Evolutionary conservation across 1,284 basidiomycete genomes (phyloP).

Genomic region (Erythrobasidium hasegawianum): DNA sequence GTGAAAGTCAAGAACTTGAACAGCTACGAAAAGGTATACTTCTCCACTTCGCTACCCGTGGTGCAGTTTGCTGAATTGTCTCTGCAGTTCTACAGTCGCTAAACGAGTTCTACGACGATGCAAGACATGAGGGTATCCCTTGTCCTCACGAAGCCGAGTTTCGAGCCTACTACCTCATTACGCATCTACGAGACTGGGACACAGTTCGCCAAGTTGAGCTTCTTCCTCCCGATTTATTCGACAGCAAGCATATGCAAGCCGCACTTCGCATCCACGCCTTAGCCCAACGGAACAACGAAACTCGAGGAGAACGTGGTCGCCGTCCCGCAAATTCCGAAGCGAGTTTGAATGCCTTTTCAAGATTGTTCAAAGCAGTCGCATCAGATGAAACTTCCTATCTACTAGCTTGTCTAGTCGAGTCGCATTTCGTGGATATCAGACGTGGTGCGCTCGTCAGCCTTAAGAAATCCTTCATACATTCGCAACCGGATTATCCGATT

Average conservation of each 20-base stretch:
- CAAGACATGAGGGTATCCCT: slow-evolving; percentile 58
- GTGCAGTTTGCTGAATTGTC: not conserved
- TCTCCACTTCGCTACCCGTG: not conserved
- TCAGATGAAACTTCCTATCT: slow-evolving; percentile 52
- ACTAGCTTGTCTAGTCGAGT: slow-evolving; percentile 55
- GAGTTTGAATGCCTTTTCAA: slow-evolving; percentile 59
- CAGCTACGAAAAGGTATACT: slow-evolving; percentile 76
- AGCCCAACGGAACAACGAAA: slow-evolving; percentile 71
- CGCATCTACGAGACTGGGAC: slow-evolving; percentile 81
- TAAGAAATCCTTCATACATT: slow-evolving; percentile 51
- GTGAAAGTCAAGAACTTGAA: slow-evolving; percentile 73
- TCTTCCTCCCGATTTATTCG: slow-evolving; percentile 68
- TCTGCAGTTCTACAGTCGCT: slow-evolving; percentile 76
- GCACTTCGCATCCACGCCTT: slow-evolving; percentile 74
- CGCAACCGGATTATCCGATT: slow-evolving; percentile 48
- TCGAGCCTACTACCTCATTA: slow-evolving; percentile 87
- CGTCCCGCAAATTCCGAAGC: slow-evolving; percentile 53
- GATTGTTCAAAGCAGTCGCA: slow-evolving; percentile 54
- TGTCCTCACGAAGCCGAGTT: slow-evolving; percentile 84
- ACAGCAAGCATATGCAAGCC: slow-evolving; percentile 71
- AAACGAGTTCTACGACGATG: slow-evolving; percentile 88
- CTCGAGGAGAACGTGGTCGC: slow-evolving; percentile 53
- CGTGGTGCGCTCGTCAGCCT: slow-evolving; percentile 55
- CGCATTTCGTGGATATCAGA: slow-evolving; percentile 55
- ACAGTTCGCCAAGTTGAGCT: slow-evolving; percentile 64